A percentile compares a stretch with the other conserved stretches of the same genome.
phyloP scores from a whole-genome alignment of 2,329 filamentous ascomycete genomes.

The Aureobasidium pullulans region DNA sequence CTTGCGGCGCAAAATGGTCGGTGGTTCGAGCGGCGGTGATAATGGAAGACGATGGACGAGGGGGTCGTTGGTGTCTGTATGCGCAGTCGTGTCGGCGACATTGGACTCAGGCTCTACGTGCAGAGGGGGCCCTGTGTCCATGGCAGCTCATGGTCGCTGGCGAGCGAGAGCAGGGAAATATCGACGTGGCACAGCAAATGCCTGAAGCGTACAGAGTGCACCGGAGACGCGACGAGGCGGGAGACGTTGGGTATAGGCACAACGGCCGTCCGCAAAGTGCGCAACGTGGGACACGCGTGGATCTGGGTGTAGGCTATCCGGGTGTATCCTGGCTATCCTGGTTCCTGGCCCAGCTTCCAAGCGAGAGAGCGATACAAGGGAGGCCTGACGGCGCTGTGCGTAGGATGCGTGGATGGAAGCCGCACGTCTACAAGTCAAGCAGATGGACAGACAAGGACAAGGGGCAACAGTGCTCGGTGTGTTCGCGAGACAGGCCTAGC shows the following conservation, averaged over 20 bases:
- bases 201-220: not conserved
- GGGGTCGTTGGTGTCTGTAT: not conserved
- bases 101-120: not conserved
- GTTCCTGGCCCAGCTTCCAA: not conserved
- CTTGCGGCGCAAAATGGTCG: not conserved
- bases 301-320: not conserved
- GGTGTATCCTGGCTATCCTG: not conserved
- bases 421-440: not conserved
- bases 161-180: not conserved
- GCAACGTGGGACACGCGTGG: constrained; percentile 4
- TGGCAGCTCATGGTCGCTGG: constrained; percentile 9
- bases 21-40: not conserved
- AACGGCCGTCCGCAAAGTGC: not conserved
- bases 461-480: not conserved
- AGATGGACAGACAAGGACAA: not conserved
- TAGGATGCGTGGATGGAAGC: not conserved
- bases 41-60: not conserved
- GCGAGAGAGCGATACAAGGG: not conserved
- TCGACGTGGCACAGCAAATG: not conserved
- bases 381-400: not conserved
- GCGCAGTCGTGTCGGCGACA: not conserved
- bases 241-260: not conserved
- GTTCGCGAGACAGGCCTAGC: not conserved
- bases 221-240: constrained; percentile 2
- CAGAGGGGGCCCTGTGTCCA: constrained; percentile 5